Percentiles rank a stretch among this genome's conserved stretches.
phyloP scores from a whole-genome alignment of 1,139 yeast genomes.

The Yarrowia galli region DNA sequence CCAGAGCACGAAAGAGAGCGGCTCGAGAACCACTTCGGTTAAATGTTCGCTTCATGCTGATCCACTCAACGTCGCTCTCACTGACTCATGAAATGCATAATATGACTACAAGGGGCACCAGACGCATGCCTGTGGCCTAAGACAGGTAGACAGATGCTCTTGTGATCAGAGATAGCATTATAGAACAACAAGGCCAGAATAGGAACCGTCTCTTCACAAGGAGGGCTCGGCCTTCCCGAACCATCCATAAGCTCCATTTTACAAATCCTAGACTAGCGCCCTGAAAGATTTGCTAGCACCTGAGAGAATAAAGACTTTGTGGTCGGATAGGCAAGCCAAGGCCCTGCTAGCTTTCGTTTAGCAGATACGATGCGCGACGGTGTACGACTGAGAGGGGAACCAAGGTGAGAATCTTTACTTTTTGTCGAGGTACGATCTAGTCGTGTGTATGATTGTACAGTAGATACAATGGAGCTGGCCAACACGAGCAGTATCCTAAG shows the following conservation, averaged over 20 bases:
- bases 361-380: constrained; percentile 24
- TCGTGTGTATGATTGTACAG: too few relatives aligned
- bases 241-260: neutral
- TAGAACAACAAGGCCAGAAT: too few relatives aligned
- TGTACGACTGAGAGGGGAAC: constrained; percentile 6
- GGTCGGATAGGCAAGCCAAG: constrained; percentile 11
- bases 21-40: neutral
- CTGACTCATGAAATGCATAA: neutral
- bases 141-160: neutral
- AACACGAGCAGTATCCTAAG: too few relatives aligned
- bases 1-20: neutral
- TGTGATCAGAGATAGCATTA: neutral
- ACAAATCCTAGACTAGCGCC: neutral
- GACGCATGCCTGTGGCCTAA: neutral
- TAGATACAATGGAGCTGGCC: too few relatives aligned
- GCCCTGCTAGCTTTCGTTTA: neutral
- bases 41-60: neutral
- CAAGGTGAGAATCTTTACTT: neutral
- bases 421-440: neutral
- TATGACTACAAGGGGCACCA: neutral
- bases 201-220: too few relatives aligned
- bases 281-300: neutral
- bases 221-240: constrained; percentile 6
- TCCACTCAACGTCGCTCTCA: neutral
- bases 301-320: neutral